Percentiles rank a stretch among this genome's conserved stretches.
phyloP scores from a whole-genome alignment of 192 early-diverging fungal species.

The Allomyces macrogynus region DNA sequence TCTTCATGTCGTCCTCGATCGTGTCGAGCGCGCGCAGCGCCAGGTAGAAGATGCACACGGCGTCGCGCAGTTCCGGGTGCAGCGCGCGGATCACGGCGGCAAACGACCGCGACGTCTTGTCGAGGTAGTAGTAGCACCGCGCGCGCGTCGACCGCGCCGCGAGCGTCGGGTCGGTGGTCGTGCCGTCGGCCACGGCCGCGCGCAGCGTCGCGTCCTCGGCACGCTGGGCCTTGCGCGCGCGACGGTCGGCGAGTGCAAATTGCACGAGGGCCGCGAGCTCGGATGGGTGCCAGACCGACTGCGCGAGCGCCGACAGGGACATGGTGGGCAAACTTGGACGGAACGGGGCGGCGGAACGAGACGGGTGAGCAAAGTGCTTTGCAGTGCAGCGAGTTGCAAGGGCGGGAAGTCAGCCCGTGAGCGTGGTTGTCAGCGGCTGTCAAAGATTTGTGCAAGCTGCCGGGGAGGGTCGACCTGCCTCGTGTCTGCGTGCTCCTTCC shows the following conservation, averaged over 20 bases:
- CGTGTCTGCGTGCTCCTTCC: too few relatives aligned
- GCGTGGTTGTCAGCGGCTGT: too few relatives aligned
- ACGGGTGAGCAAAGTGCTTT: too few relatives aligned
- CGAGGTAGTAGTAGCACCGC: slow-evolving; percentile 76
- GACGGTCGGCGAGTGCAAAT: slow-evolving; percentile 10
- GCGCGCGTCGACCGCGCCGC: slow-evolving; percentile 21
- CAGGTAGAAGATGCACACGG: slow-evolving; percentile 88
- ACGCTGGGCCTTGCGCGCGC: slow-evolving; percentile 3
- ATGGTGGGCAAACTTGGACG: too few relatives aligned
- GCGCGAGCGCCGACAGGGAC: slow-evolving; percentile 21
- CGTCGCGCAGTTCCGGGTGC: slow-evolving; percentile 54
- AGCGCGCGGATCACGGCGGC: slow-evolving; percentile 82
- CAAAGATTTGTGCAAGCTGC: too few relatives aligned
- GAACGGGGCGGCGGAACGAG: too few relatives aligned
- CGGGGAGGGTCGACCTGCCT: too few relatives aligned
- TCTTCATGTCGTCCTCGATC: slow-evolving; percentile 96
- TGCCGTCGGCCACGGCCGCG: slow-evolving; percentile 24
- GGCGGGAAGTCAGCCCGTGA: too few relatives aligned
- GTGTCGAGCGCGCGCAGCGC: slow-evolving; percentile 91
- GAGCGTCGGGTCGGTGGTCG: slow-evolving; percentile 13
- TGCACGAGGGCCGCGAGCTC: slow-evolving; percentile 64
- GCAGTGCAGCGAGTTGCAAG: too few relatives aligned
- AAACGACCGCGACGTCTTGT: slow-evolving; percentile 89
- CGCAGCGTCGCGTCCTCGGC: slow-evolving; percentile 34
- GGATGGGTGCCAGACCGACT: slow-evolving; percentile 55